phyloP scores from a whole-genome alignment of 2,329 filamentous ascomycete species.

The Pseudogymnoascus sp. region DNA sequence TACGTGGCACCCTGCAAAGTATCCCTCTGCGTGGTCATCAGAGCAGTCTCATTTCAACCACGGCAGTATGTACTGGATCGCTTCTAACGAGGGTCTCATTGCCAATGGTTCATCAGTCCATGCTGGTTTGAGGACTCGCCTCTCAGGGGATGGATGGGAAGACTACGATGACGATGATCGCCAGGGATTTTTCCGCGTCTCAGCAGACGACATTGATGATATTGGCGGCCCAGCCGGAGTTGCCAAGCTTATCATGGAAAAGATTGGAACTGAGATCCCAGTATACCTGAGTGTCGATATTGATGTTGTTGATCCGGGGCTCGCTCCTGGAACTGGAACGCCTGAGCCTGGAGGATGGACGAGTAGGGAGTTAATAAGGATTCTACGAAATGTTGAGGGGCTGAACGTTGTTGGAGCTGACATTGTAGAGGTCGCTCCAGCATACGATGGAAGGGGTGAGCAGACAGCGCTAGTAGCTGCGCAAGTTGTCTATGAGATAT shows the following conservation, averaged over 20 bases:
- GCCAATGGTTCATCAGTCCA: conserved; percentile 69
- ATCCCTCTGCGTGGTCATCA: conserved; percentile 66
- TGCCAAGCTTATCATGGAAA: conserved; percentile 59
- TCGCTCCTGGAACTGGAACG: conserved; percentile 72
- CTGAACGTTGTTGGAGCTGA: conserved; percentile 85
- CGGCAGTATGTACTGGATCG: conserved; percentile 87
- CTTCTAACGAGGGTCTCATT: conserved; percentile 71
- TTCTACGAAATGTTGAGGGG: conserved; percentile 71
- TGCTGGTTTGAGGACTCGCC: conserved; percentile 70
- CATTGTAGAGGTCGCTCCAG: conserved; percentile 80
- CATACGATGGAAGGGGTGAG: conserved; percentile 74
- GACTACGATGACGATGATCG: conserved; percentile 65
- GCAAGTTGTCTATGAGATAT: conserved; percentile 77
- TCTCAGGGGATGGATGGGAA: conserved; percentile 55
- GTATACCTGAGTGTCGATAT: conserved; percentile 79
- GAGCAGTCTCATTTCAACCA: conserved; percentile 74
- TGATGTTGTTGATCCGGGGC: conserved; percentile 66
- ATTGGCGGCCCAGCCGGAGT: conserved; percentile 62
- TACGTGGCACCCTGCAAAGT: conserved; percentile 46
- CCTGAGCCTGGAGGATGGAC: conserved; percentile 90
- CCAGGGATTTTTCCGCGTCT: conserved; percentile 73
- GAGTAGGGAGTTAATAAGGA: conserved; percentile 75
- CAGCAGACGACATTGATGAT: conserved; percentile 82
- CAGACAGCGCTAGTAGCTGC: conserved; percentile 75
- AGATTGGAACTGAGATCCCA: conserved; percentile 65